A percentile compares a stretch with the other conserved stretches of the same genome.
These are phyloP conservation scores for Arachis hypogaea DNA, from an alignment of 306 rosid species.

Conservation along the genomic window DNA sequence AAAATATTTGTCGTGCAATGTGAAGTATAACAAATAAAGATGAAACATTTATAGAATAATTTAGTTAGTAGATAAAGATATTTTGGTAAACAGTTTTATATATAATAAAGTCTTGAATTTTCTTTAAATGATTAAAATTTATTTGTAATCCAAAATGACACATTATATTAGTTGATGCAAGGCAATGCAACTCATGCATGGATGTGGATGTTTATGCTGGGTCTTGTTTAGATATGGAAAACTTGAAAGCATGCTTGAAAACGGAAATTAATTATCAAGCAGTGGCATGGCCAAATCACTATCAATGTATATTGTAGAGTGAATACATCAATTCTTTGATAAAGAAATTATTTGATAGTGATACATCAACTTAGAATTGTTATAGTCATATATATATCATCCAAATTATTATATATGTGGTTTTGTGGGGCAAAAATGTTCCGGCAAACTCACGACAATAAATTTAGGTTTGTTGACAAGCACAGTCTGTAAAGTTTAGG, in stretches of 20 bases:
- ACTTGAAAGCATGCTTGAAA: background rate
- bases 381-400: conserved; percentile 18
- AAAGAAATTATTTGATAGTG: conserved; percentile 38
- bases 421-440: conserved; percentile 37
- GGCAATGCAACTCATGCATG: background rate
- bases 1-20: no score
- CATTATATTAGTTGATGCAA: background rate
- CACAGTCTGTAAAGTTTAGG: conserved; percentile 33
- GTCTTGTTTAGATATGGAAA: background rate
- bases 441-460: conserved; percentile 29
- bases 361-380: conserved; percentile 29
- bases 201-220: background rate
- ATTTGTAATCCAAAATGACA: no score
- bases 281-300: conserved; percentile 18
- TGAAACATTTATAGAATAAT: no score
- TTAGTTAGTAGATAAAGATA: no score
- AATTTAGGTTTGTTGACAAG: conserved; percentile 4
- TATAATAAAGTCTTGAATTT: no score
- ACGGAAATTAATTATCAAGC: conserved; percentile 23
- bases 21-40: no score
- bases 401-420: conserved; percentile 2
- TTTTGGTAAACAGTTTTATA: no score
- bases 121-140: no score
- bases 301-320: conserved; percentile 14
- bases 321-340: conserved; percentile 14